phyloP scores from a whole-genome alignment of 306 rosid genomes.

The Aeschynomene evenia region DNA sequence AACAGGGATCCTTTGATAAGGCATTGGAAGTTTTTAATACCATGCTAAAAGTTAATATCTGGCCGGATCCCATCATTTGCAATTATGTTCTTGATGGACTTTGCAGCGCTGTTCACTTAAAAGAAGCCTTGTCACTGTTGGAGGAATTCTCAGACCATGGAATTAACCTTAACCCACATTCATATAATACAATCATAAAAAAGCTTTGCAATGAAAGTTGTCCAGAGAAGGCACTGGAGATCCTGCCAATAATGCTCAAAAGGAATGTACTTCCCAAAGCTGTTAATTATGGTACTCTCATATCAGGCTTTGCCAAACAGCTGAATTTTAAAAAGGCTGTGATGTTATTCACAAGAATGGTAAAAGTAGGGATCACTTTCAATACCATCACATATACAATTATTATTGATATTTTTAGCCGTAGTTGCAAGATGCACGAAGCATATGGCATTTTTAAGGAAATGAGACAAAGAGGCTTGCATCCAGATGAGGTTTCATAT shows the following conservation, averaged over 20 bases:
- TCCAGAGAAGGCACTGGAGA: slow-evolving; percentile 50
- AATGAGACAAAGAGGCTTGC: slow-evolving; percentile 42
- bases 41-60: slow-evolving; percentile 43
- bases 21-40: slow-evolving; percentile 40
- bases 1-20: slow-evolving; percentile 37
- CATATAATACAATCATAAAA: slow-evolving; percentile 50
- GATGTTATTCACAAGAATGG: slow-evolving; percentile 48
- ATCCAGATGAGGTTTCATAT: slow-evolving; percentile 52
- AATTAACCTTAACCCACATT: slow-evolving; percentile 45
- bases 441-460: slow-evolving; percentile 42
- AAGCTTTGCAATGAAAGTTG: slow-evolving; percentile 49
- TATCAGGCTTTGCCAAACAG: slow-evolving; percentile 56
- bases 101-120: slow-evolving; percentile 45
- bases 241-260: slow-evolving; percentile 67
- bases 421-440: slow-evolving; percentile 26
- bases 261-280: slow-evolving; percentile 51
- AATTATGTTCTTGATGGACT: slow-evolving; percentile 50
- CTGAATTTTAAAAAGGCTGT: slow-evolving; percentile 38
- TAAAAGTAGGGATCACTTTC: slow-evolving; percentile 44
- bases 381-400: slow-evolving; percentile 44
- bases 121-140: slow-evolving; percentile 50
- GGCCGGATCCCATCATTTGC: slow-evolving; percentile 50
- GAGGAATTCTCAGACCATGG: slow-evolving; percentile 46
- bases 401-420: slow-evolving; percentile 46
- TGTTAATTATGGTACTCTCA: slow-evolving; percentile 52